phyloP scores from a whole-genome alignment of 176 grass and related monocot species.

The sorghum (Sorghum bicolor) region DNA sequence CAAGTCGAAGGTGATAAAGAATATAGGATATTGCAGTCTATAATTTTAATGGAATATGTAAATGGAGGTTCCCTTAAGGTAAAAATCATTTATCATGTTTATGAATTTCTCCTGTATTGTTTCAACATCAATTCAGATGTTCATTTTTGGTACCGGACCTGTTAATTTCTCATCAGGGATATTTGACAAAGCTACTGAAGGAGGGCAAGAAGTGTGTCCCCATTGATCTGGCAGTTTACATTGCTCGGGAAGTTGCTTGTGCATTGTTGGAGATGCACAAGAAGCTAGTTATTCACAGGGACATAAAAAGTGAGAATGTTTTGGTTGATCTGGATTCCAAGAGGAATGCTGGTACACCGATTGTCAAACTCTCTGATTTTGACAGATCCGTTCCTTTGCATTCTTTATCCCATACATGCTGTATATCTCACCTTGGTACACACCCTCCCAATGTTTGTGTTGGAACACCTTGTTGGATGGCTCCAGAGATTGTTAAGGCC shows the following conservation, averaged over 20 bases:
- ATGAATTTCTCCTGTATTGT: not conserved
- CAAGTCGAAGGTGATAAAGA: constrained; percentile 60
- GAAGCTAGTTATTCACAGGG: constrained; percentile 89
- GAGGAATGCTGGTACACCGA: constrained; percentile 38
- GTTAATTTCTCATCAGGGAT: constrained; percentile 47
- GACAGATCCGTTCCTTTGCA: constrained; percentile 76
- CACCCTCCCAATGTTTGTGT: constrained; percentile 93
- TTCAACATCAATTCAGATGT: not conserved
- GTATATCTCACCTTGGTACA: constrained; percentile 77
- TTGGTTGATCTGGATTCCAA: constrained; percentile 63
- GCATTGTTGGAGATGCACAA: constrained; percentile 77
- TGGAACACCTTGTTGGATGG: constrained; percentile 94
- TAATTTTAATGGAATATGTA: constrained; percentile 91
- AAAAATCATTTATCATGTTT: constrained; percentile 22
- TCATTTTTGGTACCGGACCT: constrained; percentile 13
- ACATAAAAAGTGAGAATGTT: constrained; percentile 97
- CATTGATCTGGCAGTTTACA: constrained; percentile 64
- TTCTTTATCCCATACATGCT: constrained; percentile 79
- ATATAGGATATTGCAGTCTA: constrained; percentile 79
- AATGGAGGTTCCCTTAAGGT: constrained; percentile 96
- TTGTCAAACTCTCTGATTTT: constrained; percentile 93
- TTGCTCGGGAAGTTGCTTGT: constrained; percentile 77
- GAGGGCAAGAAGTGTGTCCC: constrained; percentile 72
- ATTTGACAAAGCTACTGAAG: constrained; percentile 63
- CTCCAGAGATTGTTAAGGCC: constrained; percentile 80